Base-by-base conservation (phyloP, 1,284 basidiomycete species). In the Golubevia pallescens region DNA sequence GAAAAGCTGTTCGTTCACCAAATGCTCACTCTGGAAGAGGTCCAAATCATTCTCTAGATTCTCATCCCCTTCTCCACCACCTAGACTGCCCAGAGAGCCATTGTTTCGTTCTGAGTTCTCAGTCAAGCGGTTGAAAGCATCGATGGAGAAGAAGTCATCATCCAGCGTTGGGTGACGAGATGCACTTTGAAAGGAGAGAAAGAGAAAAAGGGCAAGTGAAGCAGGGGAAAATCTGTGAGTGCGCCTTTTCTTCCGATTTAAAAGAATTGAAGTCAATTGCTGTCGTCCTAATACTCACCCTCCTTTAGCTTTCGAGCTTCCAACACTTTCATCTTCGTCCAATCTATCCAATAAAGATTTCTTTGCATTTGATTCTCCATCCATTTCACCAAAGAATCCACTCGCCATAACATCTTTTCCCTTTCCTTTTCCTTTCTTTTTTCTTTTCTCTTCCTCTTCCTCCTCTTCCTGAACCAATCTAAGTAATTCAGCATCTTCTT, bases 121-220 rank as follows among this genome's bases (percentile, higher is more conserved):
- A 1, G 92, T 92, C 86, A 94, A 90, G 3, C 91, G 89, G 83
- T 98, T 97, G 88, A 99, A 98, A 21, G 91, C 89, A 63, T 91
- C 90, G 63, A 98, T 90, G 64, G 93, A 90, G 87, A 99, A 99
- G 88, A 99, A 98, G 24, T 89, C 90, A 84, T 98, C 96, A 86
- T 98, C 92, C n/a, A 98, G 89, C 58, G 89, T 89, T 4, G 91
- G 88, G 71, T 90, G 88, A 19, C 74, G 69, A 56, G 7, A 5
- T 38, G 34, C 5, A 38, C 34, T 38, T 4, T 4, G 34, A 10
- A 48, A 48, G 42, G 42, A 48, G 42, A 48, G 42, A 16, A 48
- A 48, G 42, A 48, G 42, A 48, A 48, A 48, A 16, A 48, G 42
- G 16, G 42, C 42, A 16, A 48, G 42, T 10, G 42, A 48, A 16